Evolutionary conservation across 768 basidiomycete species (phyloP).

Genomic region (Solioccasus polychromus): DNA sequence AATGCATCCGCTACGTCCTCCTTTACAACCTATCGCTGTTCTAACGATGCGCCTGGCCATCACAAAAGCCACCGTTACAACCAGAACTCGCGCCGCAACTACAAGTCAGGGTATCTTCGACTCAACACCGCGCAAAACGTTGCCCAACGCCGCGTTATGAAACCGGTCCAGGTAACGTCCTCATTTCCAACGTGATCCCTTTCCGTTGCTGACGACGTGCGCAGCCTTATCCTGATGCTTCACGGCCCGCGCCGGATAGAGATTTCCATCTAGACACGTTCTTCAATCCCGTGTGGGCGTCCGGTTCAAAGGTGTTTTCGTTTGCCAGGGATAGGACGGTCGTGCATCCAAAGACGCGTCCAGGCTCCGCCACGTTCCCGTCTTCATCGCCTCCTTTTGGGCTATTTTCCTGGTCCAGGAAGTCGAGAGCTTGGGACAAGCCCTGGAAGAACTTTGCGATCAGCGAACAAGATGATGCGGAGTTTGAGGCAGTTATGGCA

Average conservation of each 20-base stretch:
- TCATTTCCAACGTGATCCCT: too few relatives aligned
- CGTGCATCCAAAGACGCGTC: constrained; percentile 1
- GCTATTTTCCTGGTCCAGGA: not conserved
- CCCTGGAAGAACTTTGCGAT: constrained; percentile 30
- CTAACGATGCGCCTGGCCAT: too few relatives aligned
- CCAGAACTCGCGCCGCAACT: too few relatives aligned
- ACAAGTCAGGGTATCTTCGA: too few relatives aligned
- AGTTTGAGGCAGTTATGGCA: constrained; percentile 7
- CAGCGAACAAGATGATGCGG: constrained; percentile 26
- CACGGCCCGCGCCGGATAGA: not conserved
- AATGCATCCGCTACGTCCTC: too few relatives aligned
- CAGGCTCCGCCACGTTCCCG: too few relatives aligned
- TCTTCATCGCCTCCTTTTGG: not conserved
- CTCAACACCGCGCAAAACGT: too few relatives aligned
- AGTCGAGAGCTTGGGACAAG: constrained; percentile 20
- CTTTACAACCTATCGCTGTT: too few relatives aligned
- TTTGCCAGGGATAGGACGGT: constrained; percentile 21
- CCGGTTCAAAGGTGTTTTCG: constrained; percentile 21
- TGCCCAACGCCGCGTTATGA: too few relatives aligned
- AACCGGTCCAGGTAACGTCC: too few relatives aligned
- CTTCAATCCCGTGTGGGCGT: constrained; percentile 38
- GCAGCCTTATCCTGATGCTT: not conserved
- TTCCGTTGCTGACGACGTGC: too few relatives aligned
- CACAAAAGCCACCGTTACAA: too few relatives aligned
- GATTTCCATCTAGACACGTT: constrained; percentile 54